These are phyloP conservation scores for Apocynum venetum DNA, from an alignment of 257 asterid genomes.

Conservation along the genomic window DNA sequence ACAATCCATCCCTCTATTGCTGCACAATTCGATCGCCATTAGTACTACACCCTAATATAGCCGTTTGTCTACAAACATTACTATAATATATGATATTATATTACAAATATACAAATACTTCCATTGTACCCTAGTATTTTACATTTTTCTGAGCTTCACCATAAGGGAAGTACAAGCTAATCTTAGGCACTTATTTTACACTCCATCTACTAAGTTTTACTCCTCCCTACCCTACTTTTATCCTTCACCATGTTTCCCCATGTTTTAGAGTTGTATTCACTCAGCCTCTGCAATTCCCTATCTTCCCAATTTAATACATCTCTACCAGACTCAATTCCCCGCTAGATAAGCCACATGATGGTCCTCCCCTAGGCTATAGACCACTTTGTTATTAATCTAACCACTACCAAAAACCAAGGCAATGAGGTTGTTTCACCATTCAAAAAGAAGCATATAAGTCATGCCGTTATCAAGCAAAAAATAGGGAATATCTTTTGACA, in stretches of 20 bases:
- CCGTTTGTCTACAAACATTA: neutral
- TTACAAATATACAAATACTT: no score
- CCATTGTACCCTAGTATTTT: no score
- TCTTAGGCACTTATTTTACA: no score
- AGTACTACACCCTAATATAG: neutral
- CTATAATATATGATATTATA: neutral
- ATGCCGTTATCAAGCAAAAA: neutral
- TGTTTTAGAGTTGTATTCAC: no score
- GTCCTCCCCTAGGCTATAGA: neutral
- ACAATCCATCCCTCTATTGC: constrained; percentile 99
- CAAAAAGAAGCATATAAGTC: neutral
- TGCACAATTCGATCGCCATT: constrained; percentile 25
- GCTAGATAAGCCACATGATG: neutral
- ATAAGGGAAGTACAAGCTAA: no score
- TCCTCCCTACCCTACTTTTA: no score
- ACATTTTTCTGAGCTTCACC: no score
- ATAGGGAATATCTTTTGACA: no score
- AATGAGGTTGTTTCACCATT: neutral
- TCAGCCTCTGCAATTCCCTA: no score
- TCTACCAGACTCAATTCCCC: neutral
- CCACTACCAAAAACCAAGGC: neutral
- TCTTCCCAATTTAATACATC: no score
- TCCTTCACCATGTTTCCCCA: no score
- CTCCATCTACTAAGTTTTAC: no score
- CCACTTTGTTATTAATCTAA: neutral